phyloP scores from a whole-genome alignment of 2,329 filamentous ascomycete genomes.

The Paramyrothecium roridum region DNA sequence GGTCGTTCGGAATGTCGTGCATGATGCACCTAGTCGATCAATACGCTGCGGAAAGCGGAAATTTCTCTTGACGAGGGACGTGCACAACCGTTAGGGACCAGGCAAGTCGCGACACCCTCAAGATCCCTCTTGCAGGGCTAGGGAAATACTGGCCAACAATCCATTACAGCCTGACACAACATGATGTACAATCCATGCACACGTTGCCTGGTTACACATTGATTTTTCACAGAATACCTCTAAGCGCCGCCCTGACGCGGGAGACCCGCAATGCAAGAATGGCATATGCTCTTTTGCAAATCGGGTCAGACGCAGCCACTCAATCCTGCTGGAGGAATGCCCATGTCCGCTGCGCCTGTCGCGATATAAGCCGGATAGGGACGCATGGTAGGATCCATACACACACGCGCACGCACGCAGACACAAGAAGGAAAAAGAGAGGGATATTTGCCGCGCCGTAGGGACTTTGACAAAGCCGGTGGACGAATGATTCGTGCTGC shows the following conservation, averaged over 20 bases:
- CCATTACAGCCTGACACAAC: too few relatives aligned
- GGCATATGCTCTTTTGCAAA: too few relatives aligned
- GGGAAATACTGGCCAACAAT: too few relatives aligned
- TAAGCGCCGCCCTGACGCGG: neutral
- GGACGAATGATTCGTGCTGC: neutral
- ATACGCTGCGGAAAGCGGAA: too few relatives aligned
- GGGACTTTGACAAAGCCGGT: neutral
- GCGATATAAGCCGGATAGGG: neutral
- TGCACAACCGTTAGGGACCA: too few relatives aligned
- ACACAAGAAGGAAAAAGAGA: neutral
- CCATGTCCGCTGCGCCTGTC: neutral
- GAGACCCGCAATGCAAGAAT: neutral
- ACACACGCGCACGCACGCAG: neutral
- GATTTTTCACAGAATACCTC: neutral
- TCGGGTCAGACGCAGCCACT: too few relatives aligned
- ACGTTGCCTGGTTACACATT: too few relatives aligned
- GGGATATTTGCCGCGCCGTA: neutral
- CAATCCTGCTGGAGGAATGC: neutral
- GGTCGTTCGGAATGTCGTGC: neutral
- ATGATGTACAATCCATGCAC: too few relatives aligned
- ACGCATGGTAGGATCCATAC: neutral
- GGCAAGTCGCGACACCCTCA: too few relatives aligned
- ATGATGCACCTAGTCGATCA: neutral
- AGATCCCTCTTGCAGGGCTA: too few relatives aligned
- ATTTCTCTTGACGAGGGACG: too few relatives aligned